A percentile compares a stretch with the other conserved stretches of the same genome.
Evolutionary conservation across 495 filamentous ascomycete species (phyloP).

Genomic region (Penicillium riverlandense): DNA sequence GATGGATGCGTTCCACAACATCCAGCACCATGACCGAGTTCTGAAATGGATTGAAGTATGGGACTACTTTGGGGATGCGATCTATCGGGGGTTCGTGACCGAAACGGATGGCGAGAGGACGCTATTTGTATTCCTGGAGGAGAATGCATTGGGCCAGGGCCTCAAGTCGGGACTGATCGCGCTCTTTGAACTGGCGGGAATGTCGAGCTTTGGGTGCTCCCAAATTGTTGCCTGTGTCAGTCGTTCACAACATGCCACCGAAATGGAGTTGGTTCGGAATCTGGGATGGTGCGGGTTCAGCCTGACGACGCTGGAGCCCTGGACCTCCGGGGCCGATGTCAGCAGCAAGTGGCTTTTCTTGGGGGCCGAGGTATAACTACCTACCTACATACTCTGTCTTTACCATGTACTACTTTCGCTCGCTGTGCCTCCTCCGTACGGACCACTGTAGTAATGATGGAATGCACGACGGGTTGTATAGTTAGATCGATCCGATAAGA

Average conservation of each 20-base stretch:
- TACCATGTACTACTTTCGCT: background rate
- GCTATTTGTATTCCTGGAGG: constrained; percentile 84
- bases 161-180: constrained; percentile 86
- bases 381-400: too few species aligned
- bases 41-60: constrained; percentile 69
- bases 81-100: constrained; percentile 77
- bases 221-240: constrained; percentile 77
- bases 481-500: too few species aligned
- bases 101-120: constrained; percentile 56
- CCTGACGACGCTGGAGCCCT: constrained; percentile 67
- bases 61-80: constrained; percentile 78
- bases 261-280: constrained; percentile 62
- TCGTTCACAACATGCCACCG: constrained; percentile 50
- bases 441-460: too few species aligned
- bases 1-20: constrained; percentile 55
- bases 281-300: constrained; percentile 92
- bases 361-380: constrained; percentile 65
- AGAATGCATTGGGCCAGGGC: constrained; percentile 57
- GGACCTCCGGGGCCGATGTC: constrained; percentile 45
- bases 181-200: constrained; percentile 75
- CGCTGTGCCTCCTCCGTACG: background rate
- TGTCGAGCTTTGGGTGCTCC: constrained; percentile 62
- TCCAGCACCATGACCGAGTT: constrained; percentile 30
- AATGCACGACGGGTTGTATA: too few species aligned
- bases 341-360: constrained; percentile 80